phyloP scores from a whole-genome alignment of 2,329 filamentous ascomycete species.

The Sclerotinia spermophila region DNA sequence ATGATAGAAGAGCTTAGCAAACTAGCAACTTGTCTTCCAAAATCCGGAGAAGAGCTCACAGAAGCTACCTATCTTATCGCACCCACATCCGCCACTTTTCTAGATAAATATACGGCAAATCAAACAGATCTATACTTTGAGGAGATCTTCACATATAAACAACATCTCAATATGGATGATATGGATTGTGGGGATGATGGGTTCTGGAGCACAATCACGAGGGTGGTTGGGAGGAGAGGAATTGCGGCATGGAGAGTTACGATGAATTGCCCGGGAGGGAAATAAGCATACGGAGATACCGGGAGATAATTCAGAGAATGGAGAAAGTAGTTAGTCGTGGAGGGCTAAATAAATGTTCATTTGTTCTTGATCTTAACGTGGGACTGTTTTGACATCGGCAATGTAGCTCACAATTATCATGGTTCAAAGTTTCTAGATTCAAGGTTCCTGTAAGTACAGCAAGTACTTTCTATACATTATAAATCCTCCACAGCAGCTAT shows the following conservation, averaged over 20 bases:
- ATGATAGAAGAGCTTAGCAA: conserved; percentile 57
- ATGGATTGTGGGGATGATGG: conserved; percentile 76
- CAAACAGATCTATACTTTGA: conserved; percentile 54
- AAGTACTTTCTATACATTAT: neutral
- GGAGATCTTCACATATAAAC: conserved; percentile 64
- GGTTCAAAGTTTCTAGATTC: neutral
- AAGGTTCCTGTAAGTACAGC: neutral
- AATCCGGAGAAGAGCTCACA: conserved; percentile 53
- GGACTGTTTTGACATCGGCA: neutral
- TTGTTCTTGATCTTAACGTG: neutral
- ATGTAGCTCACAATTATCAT: neutral
- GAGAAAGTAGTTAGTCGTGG: neutral
- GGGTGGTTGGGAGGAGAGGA: conserved; percentile 63
- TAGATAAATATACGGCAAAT: conserved; percentile 56
- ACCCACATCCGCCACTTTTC: conserved; percentile 66
- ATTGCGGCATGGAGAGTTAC: conserved; percentile 62
- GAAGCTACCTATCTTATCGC: conserved; percentile 69
- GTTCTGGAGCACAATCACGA: conserved; percentile 64
- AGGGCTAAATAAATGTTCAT: conserved; percentile 12
- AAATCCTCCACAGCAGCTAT: neutral
- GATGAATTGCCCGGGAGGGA: conserved; percentile 9
- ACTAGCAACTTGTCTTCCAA: conserved; percentile 58
- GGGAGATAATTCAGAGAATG: neutral
- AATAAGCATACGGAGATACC: neutral
- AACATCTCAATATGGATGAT: conserved; percentile 75